Evolutionary conservation across 768 basidiomycete species (phyloP), one percentile per base, ranked within the genome.

Genomic region (Candolleomyces efflorescens): DNA sequence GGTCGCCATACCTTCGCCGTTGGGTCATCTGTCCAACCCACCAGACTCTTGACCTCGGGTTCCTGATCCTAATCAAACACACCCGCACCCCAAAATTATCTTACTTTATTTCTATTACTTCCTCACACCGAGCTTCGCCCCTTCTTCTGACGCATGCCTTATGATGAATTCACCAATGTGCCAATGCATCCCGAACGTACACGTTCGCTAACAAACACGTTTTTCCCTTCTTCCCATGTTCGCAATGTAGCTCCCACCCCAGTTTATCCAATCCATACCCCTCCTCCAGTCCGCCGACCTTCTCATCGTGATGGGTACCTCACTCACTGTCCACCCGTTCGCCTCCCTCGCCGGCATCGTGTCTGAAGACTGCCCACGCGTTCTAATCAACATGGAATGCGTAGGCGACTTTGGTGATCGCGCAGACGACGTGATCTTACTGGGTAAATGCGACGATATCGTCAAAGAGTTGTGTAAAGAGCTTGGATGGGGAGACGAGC

Each of bases 251-350:
- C 82, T 98, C 3, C 94, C 95, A 0, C 70, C 76, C 0, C 69
- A 73, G 20, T 98, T 97, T 71, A 80, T 86, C 61, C 50, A 65
- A 1, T 75, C 83, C 15, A 73, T 90, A 5, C 75, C 75, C 0
- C 72, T 75, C 18, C 68, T 97, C 27, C 65, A 65, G 5, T 60
- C 76, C n/a, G 92, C 91, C 7, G 94, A 98, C 69, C 79, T 98
- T 20, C 81, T 97, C 39, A 86, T 98, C 63, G 82, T 97, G 46
- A 86, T 97, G 63, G 94, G 95, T 24, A 98, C 95, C 0, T 95
- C 93, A 1, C 78, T 96, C 48, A 86, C 84, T 0, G 91, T 94
- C 11, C 84, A 89, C 53, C 93, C 92, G 1, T 97, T 98, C 68
- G 93, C 94, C 5, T 82, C 84, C 0, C 82, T 98, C 22, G 81